These are phyloP conservation scores for Paraphoma sp. DNA, from an alignment of 2,329 filamentous ascomycete species.

Conservation along the genomic window DNA sequence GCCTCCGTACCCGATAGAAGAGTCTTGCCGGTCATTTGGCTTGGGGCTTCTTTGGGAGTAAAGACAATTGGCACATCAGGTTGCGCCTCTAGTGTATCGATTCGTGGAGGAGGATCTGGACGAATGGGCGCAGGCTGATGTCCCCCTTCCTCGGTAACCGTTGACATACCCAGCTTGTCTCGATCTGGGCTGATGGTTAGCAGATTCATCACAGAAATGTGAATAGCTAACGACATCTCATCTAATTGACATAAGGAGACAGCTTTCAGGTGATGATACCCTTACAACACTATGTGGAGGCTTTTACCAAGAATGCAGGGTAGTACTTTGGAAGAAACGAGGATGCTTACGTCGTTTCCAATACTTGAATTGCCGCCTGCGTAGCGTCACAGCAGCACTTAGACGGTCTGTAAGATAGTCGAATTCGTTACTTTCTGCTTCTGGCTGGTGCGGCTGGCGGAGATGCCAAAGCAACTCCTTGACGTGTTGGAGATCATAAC, in stretches of 20 bases:
- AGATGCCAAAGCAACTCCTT: constrained; percentile 37
- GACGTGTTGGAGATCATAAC: constrained; percentile 37
- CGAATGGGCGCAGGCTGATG: constrained; percentile 2
- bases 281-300: too few species aligned
- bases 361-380: constrained; percentile 47
- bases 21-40: constrained; percentile 42
- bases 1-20: constrained; percentile 47
- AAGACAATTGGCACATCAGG: constrained; percentile 7
- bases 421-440: constrained; percentile 12
- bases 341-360: constrained; percentile 33
- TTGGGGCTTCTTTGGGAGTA: constrained; percentile 25
- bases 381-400: constrained; percentile 39
- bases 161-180: constrained; percentile 40
- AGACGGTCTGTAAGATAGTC: constrained; percentile 34
- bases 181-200: constrained; percentile 16
- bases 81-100: constrained; percentile 22
- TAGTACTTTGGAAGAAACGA: too few species aligned
- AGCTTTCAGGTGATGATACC: too few species aligned
- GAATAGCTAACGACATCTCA: too few species aligned
- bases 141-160: constrained; percentile 25
- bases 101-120: constrained; percentile 9
- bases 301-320: too few species aligned
- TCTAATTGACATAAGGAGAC: too few species aligned
- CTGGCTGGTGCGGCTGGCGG: constrained; percentile 15
- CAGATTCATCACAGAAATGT: too few species aligned